phyloP scores from a whole-genome alignment of 1,284 basidiomycete species.

The Phellinidium pouzarii region DNA sequence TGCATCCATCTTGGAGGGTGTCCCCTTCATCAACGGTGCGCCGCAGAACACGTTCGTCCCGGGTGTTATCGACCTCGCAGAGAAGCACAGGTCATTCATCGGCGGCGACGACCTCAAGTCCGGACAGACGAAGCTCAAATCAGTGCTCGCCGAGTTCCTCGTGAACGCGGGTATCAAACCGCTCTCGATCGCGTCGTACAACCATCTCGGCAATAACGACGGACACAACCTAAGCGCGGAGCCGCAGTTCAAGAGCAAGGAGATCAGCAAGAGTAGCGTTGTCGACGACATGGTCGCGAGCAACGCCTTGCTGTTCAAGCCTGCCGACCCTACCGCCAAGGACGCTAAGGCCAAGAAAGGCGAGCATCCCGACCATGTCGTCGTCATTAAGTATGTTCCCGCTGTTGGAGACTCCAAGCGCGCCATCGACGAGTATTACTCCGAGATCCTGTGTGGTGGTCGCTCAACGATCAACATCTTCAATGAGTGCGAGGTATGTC shows the following conservation, averaged over 20 bases:
- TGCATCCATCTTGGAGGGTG: conserved; percentile 91
- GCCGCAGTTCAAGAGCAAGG: conserved; percentile 95
- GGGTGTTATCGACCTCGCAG: conserved; percentile 89
- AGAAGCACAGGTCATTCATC: conserved; percentile 87
- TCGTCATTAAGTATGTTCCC: conserved; percentile 92
- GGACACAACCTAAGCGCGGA: conserved; percentile 91
- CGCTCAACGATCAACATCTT: conserved; percentile 87
- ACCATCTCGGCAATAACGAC: conserved; percentile 98
- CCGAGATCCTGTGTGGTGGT: conserved; percentile 83
- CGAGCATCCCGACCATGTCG: conserved; percentile 95
- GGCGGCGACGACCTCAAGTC: conserved; percentile 98
- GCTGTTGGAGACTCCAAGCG: conserved; percentile 96
- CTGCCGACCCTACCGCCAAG: conserved; percentile 46
- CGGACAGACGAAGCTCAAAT: conserved; percentile 92
- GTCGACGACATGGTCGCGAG: conserved; percentile 97
- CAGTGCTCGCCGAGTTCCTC: conserved; percentile 94
- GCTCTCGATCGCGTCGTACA: conserved; percentile 94
- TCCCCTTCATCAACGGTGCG: conserved; percentile 95
- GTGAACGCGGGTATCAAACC: conserved; percentile 99
- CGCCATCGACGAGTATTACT: conserved; percentile 98
- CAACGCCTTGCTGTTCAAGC: conserved; percentile 88
- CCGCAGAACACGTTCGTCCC: conserved; percentile 99
- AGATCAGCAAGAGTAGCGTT: conserved; percentile 94
- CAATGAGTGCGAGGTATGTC: conserved; percentile 82
- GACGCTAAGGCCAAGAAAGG: conserved; percentile 69